Evolutionary conservation across 768 basidiomycete genomes (phyloP).

Genomic region (Pholiota conissans): DNA sequence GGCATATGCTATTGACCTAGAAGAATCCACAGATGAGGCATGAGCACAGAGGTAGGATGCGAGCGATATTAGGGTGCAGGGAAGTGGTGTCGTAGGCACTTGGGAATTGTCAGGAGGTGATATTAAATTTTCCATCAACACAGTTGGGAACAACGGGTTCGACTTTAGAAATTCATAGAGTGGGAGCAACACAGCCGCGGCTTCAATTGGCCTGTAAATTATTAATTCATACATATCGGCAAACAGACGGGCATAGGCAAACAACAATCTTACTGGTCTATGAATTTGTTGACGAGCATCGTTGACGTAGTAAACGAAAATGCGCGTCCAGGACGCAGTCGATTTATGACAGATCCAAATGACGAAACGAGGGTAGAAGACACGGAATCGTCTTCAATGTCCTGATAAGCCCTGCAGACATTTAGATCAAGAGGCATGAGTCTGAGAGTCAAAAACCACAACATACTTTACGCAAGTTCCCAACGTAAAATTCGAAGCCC

Average conservation of each 20-base stretch:
- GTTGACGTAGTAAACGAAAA: constrained; percentile 46
- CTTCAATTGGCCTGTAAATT: constrained; percentile 61
- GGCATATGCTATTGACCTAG: constrained; percentile 63
- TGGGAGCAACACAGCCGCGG: constrained; percentile 56
- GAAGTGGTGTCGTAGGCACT: constrained; percentile 31
- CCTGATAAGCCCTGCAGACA: constrained; percentile 52
- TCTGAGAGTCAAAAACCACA: not conserved
- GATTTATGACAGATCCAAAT: constrained; percentile 51
- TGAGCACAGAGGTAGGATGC: constrained; percentile 70
- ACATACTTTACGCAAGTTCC: constrained; percentile 51
- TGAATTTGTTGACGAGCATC: constrained; percentile 54
- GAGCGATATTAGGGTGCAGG: constrained; percentile 52
- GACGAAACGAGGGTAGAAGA: constrained; percentile 49
- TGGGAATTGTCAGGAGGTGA: constrained; percentile 21
- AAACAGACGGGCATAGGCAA: not conserved
- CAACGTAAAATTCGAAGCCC: constrained; percentile 56
- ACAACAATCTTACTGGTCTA: constrained; percentile 45
- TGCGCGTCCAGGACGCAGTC: constrained; percentile 55
- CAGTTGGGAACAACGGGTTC: constrained; percentile 49
- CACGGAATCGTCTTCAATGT: constrained; percentile 49
- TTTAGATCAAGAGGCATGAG: not conserved
- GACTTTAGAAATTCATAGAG: constrained; percentile 59
- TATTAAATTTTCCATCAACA: constrained; percentile 39
- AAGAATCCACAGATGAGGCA: constrained; percentile 58
- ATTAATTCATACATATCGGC: too few relatives aligned